Percentiles rank a stretch among this genome's conserved stretches.
These are phyloP conservation scores for Colletotrichum tamarilloi DNA, from an alignment of 2,329 filamentous ascomycete genomes.

Conservation along the genomic window DNA sequence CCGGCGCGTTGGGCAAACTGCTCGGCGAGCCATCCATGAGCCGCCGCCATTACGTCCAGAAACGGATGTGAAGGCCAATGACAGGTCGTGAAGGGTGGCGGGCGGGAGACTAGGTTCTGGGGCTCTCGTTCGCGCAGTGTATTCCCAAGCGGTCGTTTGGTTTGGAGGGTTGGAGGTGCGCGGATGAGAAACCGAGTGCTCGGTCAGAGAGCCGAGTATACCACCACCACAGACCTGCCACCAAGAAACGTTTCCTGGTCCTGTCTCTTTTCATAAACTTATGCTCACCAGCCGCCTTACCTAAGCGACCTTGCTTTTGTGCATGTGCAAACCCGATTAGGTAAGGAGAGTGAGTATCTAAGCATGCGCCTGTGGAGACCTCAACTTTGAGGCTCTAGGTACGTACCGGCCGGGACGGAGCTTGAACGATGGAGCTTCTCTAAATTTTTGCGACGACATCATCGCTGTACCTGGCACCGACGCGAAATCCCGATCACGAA, in stretches of 20 bases:
- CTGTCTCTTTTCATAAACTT: not conserved
- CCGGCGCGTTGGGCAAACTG: not conserved
- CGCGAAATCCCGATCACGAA: constrained; percentile 4
- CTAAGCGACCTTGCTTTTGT: not conserved
- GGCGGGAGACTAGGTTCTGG: not conserved
- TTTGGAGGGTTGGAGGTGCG: not conserved
- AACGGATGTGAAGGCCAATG: constrained; percentile 11
- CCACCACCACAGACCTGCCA: too few relatives aligned
- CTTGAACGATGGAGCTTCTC: constrained; percentile 25
- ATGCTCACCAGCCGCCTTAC: not conserved
- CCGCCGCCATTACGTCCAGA: constrained; percentile 13
- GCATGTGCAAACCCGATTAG: not conserved
- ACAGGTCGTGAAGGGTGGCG: not conserved
- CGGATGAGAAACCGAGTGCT: constrained; percentile 25
- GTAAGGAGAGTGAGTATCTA: not conserved
- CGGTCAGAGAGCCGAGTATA: constrained; percentile 17
- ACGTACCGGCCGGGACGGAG: constrained; percentile 13
- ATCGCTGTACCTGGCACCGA: constrained; percentile 19
- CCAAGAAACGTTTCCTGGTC: too few relatives aligned
- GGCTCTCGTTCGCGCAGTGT: not conserved
- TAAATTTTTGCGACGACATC: constrained; percentile 37
- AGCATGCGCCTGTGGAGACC: not conserved
- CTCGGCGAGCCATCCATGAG: constrained; percentile 16
- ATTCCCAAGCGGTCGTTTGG: not conserved
- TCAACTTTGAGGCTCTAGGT: not conserved